A percentile compares a stretch with the other conserved stretches of the same genome.
phyloP scores from a whole-genome alignment of 805 yeast species.

The Saturnispora silvae region DNA sequence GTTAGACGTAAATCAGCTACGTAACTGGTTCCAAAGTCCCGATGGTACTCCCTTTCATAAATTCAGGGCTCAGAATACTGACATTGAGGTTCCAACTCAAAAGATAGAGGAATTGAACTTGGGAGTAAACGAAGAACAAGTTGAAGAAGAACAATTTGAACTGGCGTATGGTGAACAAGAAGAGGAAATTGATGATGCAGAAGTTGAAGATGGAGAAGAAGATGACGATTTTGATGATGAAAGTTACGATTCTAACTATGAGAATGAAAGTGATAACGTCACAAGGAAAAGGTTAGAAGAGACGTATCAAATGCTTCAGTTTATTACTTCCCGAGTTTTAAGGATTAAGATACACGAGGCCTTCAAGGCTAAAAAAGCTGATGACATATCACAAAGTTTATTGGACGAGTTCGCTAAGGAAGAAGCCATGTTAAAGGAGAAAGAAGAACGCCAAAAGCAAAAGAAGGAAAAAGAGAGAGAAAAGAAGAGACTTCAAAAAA shows the following conservation, averaged over 20 bases:
- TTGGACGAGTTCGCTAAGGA: slow-evolving; percentile 65
- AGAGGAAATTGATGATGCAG: slow-evolving; percentile 11
- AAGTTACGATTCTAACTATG: slow-evolving; percentile 31
- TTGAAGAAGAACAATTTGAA: slow-evolving; percentile 15
- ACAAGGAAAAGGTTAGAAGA: slow-evolving; percentile 62
- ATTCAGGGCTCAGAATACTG: neutral
- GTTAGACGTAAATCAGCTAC: slow-evolving; percentile 1
- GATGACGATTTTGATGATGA: slow-evolving; percentile 17
- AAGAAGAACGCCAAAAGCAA: slow-evolving; percentile 52
- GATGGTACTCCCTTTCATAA: neutral
- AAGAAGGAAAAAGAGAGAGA: slow-evolving; percentile 64
- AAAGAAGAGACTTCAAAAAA: slow-evolving; percentile 51
- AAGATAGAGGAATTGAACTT: slow-evolving; percentile 9
- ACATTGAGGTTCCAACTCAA: neutral
- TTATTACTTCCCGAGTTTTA: slow-evolving; percentile 68
- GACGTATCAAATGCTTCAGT: slow-evolving; percentile 68
- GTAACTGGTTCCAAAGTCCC: neutral
- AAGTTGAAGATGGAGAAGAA: slow-evolving; percentile 15
- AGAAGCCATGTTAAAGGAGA: slow-evolving; percentile 51
- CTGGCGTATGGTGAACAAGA: slow-evolving; percentile 9
- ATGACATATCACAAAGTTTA: slow-evolving; percentile 52
- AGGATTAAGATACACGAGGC: slow-evolving; percentile 66
- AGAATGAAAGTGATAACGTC: slow-evolving; percentile 36
- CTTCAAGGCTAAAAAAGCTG: slow-evolving; percentile 71
- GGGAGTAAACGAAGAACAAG: slow-evolving; percentile 20